Evolutionary conservation across 352 stramenopile genomes (phyloP), one percentile per base, ranked within the genome.

Genomic region (Blastocystis sp.): DNA sequence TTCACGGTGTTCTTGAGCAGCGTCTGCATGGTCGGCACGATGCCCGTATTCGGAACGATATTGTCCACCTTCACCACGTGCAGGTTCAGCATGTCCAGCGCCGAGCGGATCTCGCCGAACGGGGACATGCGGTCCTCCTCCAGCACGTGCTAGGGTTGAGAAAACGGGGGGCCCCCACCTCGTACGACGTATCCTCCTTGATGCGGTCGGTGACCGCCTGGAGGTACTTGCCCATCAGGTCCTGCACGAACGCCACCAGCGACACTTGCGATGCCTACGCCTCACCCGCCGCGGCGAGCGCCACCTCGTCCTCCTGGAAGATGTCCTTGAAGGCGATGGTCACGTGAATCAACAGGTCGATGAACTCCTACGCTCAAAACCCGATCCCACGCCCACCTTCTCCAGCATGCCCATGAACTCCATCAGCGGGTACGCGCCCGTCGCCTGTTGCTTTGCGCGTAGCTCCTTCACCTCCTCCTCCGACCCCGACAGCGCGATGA

Each of bases 281-380:
- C 43, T 4, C 28, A 42, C 28, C 11, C 24, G 7, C n/a, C 2
- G 9, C 17, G 28, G 34, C 17, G 28, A 60, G 2, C 1, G 10
- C 43, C 48, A 84, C 74, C 42, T 84, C 74, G 34, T 84, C 43
- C 11, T 40, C 62, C 19, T 84, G 28, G 38, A 84, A 84, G 17
- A 84, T 84, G 34, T 84, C 74, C n/a, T 63, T 84, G 43, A 64
- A 84, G 2, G 74, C 62, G 2, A 84, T 48, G 19, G 62, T 10
- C 4, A 84, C 62, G 48, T 84, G 59, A 19, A 84, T 84, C 6
- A 84, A 48, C 2, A 71, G 62, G n/a, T 84, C 74, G n/a, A 84
- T 38, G 38, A 84, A 84, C 34, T 68, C 59, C 74, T 84, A 84
- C 19, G 6, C 34, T 10, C n/a, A 1, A 69, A 71, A 10, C 2